Evolutionary conservation across 2,329 filamentous ascomycete genomes (phyloP), one percentile per base, ranked within the genome.

Genomic region (Pestalotiopsis sp.): DNA sequence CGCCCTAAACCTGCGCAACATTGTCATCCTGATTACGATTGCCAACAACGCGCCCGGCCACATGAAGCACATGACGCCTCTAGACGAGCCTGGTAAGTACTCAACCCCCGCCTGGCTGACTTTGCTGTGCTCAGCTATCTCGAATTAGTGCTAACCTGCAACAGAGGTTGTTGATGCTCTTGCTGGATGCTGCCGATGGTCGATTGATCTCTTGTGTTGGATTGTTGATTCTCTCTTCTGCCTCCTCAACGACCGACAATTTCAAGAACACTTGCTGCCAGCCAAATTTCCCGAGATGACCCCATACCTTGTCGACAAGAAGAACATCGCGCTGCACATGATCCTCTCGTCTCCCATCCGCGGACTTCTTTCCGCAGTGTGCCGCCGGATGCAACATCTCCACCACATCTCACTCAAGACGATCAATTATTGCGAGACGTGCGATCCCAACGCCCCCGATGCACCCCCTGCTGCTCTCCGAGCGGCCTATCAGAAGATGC

Each of bases 161-260:
- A 39, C 66, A 90, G 93, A 95, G 76, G 89, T 93, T 13, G 87
- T 95, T 2, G 88, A 90, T 56, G 88, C 91, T 59, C 83, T 97
- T 12, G 87, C 91, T 4, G 93, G 93, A 25, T 92, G 94, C 67
- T 89, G 92, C 4, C 91, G 88, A 75, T 98, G 95, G 95, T 89
- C 89, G 0, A 84, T 94, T 45, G 91, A 95, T 70, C 83, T 97
- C 14, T 79, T 91, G 60, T 83, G 86, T 2, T 91, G 89, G 87
- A 77, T 91, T 12, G 82, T 83, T n/a, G 88, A 91, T 73, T 83
- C 83, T 20, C 80, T 91, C 2, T 88, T 90, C 70, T 80, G 83
- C 56, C 83, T 91, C 12, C 81, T 86, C 64, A 83, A 85, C 64
- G 87, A 89, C 69, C 75, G 75, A 3, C 81, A 83, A 61, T 88